Evolutionary conservation across 192 early-diverging fungal genomes (phyloP), one percentile per base, ranked within the genome.

Genomic region (Coemansia guatemalensis): DNA sequence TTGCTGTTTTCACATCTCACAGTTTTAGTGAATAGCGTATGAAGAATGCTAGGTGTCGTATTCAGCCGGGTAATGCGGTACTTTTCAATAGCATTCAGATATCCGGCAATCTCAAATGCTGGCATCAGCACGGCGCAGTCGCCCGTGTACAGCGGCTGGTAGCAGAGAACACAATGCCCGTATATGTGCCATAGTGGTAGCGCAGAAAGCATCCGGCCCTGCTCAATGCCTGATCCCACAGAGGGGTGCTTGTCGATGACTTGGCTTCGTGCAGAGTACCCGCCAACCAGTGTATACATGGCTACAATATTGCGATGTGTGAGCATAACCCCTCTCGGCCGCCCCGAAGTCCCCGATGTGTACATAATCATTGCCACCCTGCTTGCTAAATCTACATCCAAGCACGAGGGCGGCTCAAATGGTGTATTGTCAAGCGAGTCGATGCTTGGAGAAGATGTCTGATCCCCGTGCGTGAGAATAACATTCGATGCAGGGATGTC

Each of bases 341-440:
- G 22, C 2, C 80, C 80, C 1, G 80, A 67, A 0, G 75, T 78
- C 14, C 80, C 80, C 4, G 80, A 77, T 12, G 80, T 65, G 48
- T 71, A 78, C 0, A 65, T 33, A 3, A 81, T 58, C 25, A 76
- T 56, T 1, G 78, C 73, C 2, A 68, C 62, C 23, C 26, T 62
- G 41, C 23, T 24, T 5, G 35, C 64, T 17, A 58, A 25, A 21
- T 65, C 51, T 4, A 53, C 57, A 3, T 21, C 47, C 35, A 56
- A 54, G 25, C 17, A 22, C 4, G 24, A 5, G 22, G 33, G 60
- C 5, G 48, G 54, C 23, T 53, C 54, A 23, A 62, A 61, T 32
- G 53, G 8, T 21, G 35, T 29, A 21, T 52, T 30, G 8, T 25
- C 30, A 27, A 60, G 48, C 5, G 21, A n/a, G n/a, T 48, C 26